These are phyloP conservation scores for Trichophyton rubrum DNA, from an alignment of 2,329 filamentous ascomycete species.

Conservation along the genomic window DNA sequence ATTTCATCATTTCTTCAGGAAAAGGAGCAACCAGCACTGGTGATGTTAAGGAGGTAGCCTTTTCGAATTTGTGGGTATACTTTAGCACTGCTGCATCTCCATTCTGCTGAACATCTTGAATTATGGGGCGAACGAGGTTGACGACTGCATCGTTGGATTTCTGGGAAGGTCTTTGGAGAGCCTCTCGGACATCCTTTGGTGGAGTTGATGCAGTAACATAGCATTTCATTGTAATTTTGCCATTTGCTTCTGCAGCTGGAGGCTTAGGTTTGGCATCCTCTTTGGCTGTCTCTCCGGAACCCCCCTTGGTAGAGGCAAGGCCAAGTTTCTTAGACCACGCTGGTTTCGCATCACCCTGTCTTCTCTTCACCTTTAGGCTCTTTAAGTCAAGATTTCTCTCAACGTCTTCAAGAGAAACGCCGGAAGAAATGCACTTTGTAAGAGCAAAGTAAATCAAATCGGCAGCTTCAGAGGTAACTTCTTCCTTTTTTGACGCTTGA, in stretches of 20 bases:
- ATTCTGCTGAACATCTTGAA: conserved; percentile 68
- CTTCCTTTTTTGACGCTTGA: conserved; percentile 65
- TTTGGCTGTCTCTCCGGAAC: conserved; percentile 22
- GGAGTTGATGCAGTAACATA: conserved; percentile 56
- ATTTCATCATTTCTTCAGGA: conserved; percentile 69
- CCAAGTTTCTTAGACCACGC: conserved; percentile 80
- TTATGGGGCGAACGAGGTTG: conserved; percentile 80
- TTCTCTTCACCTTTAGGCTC: conserved; percentile 85
- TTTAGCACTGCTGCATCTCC: conserved; percentile 81
- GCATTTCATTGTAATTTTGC: conserved; percentile 68
- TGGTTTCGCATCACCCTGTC: conserved; percentile 86
- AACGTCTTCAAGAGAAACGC: conserved; percentile 76
- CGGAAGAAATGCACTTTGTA: conserved; percentile 73
- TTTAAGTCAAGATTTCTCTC: conserved; percentile 89
- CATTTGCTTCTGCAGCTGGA: conserved; percentile 38
- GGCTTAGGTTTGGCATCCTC: conserved; percentile 29
- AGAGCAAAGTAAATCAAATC: conserved; percentile 94
- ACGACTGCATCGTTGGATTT: conserved; percentile 90
- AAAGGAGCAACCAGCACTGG: conserved; percentile 87
- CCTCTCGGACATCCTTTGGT: conserved; percentile 54
- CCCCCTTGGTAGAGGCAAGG: conserved; percentile 30
- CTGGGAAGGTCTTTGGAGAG: conserved; percentile 79
- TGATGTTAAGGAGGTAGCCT: conserved; percentile 78
- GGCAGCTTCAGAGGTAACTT: conserved; percentile 87
- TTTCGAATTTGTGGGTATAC: conserved; percentile 97